Base-by-base conservation (phyloP, 345 rosid genomes). In the Pugionium cornutum region DNA sequence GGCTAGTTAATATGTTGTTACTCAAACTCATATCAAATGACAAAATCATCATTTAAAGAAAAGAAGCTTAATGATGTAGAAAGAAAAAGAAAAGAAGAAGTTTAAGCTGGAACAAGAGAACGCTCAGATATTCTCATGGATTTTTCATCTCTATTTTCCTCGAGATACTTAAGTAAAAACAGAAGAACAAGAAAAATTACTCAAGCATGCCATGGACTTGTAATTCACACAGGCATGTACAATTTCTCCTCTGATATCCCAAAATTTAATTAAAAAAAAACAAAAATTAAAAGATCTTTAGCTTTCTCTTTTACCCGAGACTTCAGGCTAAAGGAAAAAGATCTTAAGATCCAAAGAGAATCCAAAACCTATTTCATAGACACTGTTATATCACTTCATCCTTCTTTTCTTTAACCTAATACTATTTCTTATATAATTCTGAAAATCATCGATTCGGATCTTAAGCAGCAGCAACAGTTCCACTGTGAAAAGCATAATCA, bases 401-500 rank as follows among this genome's bases (percentile, higher is more conserved):
- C 58, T 30, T 30, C 39, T 62, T 33, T 7, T 28, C 10, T 32
- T 2, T 7, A 66, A 36, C 67, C 67, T 73, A 73, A 51, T 43
- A 18, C 18, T 35, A 18, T 51, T 18, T 53, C 25, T 50, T 57
- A 55, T n/a, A 41, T 41, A 64, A 30, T 30, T 40, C 33, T 5
- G 28, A 53, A 45, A 37, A 0, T 55, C 39, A 31, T 54, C 25
- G 64, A 56, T 40, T 30, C 45, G 2, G 28, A 9, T 8, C 7
- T 73, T 48, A 75, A 58, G 75, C 78, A 63, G 78, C 75, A 43
- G 62, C 75, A 57, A 75, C 51, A 69, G 75, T 64, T 58, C 70
- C 78, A 28, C 26, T 69, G 57, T 32, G 66, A 3, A 64, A 36
- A 57, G 67, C 75, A 69, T 43, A 75, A 44, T 32, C 66, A 49